Conservation (phyloP, 148 eudicot genomes). For the Vaccinium corymbosum region DNA sequence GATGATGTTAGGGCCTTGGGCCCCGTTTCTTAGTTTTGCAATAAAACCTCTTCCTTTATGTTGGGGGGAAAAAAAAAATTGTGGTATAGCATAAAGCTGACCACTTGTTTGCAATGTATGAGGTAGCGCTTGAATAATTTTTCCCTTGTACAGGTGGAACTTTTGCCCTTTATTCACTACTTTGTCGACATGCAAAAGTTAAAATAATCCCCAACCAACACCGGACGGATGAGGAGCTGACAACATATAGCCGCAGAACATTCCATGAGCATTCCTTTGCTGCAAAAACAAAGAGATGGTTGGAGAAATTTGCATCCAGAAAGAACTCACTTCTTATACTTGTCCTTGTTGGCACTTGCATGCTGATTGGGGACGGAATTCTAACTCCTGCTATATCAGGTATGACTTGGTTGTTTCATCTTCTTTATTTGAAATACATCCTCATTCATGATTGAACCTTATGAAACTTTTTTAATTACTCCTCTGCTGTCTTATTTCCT, state of each 20-base stretch:
- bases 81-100: neutral
- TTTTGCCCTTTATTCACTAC: slow-evolving; percentile 91
- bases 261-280: slow-evolving; percentile 74
- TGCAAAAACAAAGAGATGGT: slow-evolving; percentile 83
- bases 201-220: slow-evolving; percentile 90
- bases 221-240: slow-evolving; percentile 90
- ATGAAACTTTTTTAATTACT: neutral
- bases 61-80: too few relatives aligned
- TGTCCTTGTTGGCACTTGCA: slow-evolving; percentile 89
- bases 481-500: neutral
- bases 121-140: neutral
- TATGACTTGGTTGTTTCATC: slow-evolving; percentile 21
- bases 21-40: too few relatives aligned
- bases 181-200: slow-evolving; percentile 88
- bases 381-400: slow-evolving; percentile 98
- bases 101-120: neutral
- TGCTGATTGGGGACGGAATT: slow-evolving; percentile 95
- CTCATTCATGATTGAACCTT: neutral
- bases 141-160: slow-evolving; percentile 65
- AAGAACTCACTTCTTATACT: slow-evolving; percentile 75
- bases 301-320: slow-evolving; percentile 61
- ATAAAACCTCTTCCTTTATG: too few relatives aligned
- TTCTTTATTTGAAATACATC: slow-evolving; percentile 1
- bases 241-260: slow-evolving; percentile 80
- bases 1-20: too few relatives aligned